Conservation (phyloP, 495 filamentous ascomycete genomes). For the Penicillium pancosmium region DNA sequence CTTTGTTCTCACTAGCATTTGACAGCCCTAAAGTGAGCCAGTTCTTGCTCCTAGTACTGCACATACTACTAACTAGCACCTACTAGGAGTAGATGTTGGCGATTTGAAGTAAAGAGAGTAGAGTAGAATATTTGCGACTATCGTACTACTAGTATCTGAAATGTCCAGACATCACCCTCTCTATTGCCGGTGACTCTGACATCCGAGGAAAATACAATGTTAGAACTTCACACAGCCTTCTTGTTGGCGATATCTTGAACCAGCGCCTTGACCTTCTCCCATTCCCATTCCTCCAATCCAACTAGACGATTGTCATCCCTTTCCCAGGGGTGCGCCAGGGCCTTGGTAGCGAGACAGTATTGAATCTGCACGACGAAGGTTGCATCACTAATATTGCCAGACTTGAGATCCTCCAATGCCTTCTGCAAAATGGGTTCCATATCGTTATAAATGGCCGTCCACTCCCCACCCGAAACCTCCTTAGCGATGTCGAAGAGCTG, state of each 20-base stretch:
- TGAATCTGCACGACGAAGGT: slow-evolving; percentile 25
- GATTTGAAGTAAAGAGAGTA: neutral
- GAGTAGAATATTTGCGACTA: neutral
- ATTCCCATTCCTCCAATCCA: slow-evolving; percentile 18
- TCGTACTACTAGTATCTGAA: too few relatives aligned
- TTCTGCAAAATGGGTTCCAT: slow-evolving; percentile 21
- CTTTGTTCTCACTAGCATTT: too few relatives aligned
- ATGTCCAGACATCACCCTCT: too few relatives aligned
- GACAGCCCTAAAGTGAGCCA: too few relatives aligned
- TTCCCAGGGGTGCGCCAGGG: slow-evolving; percentile 23
- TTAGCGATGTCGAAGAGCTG: slow-evolving; percentile 16
- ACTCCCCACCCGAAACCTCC: slow-evolving; percentile 17
- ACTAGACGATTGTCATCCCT: slow-evolving; percentile 24
- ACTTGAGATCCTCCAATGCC: slow-evolving; percentile 20
- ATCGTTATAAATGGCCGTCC: slow-evolving; percentile 14
- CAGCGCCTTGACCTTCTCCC: slow-evolving; percentile 15
- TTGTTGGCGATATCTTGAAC: slow-evolving; percentile 8
- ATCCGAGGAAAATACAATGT: too few relatives aligned
- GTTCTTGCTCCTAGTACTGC: too few relatives aligned
- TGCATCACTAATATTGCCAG: slow-evolving; percentile 17
- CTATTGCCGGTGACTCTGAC: too few relatives aligned
- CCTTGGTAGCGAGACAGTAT: slow-evolving; percentile 22
- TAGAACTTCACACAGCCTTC: too few relatives aligned
- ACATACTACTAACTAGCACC: neutral
- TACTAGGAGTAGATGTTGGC: neutral